These are phyloP conservation scores for Vaccinium vitisidaea DNA, from an alignment of 148 eudicot species.

Conservation along the genomic window DNA sequence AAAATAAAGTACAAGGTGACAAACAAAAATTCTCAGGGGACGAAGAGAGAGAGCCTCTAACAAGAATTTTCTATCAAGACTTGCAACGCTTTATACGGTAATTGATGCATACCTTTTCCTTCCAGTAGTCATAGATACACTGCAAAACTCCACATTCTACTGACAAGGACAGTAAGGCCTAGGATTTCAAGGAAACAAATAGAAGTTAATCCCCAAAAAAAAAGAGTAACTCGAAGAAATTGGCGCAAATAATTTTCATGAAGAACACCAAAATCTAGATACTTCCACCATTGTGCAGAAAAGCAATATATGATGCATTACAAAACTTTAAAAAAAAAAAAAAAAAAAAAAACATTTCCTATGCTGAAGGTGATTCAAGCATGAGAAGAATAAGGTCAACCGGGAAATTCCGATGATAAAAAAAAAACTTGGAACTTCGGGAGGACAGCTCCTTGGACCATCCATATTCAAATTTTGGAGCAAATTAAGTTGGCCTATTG, in stretches of 20 bases:
- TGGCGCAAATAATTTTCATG: neutral
- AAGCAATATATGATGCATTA: neutral
- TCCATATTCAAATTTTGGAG: neutral
- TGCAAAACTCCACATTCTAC: constrained; percentile 63
- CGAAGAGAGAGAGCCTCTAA: neutral
- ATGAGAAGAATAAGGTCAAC: neutral
- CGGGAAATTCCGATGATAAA: no score
- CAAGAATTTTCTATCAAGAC: neutral
- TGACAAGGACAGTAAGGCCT: constrained; percentile 73
- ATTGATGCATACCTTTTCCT: constrained; percentile 62
- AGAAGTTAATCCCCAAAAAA: neutral
- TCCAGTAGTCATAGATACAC: constrained; percentile 83
- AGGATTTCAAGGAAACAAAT: constrained; percentile 22
- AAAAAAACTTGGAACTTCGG: no score
- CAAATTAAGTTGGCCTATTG: neutral
- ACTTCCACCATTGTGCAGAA: neutral
- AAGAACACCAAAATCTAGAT: neutral
- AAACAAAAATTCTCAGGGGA: neutral
- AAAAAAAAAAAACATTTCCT: neutral
- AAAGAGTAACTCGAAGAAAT: neutral
- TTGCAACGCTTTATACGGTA: neutral
- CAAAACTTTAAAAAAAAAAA: neutral
- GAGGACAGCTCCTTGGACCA: constrained; percentile 1
- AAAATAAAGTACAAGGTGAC: no score
- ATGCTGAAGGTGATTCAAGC: neutral